Evolutionary conservation across 805 yeast genomes (phyloP).

Genomic region (Saccharomycopsis olivae): DNA sequence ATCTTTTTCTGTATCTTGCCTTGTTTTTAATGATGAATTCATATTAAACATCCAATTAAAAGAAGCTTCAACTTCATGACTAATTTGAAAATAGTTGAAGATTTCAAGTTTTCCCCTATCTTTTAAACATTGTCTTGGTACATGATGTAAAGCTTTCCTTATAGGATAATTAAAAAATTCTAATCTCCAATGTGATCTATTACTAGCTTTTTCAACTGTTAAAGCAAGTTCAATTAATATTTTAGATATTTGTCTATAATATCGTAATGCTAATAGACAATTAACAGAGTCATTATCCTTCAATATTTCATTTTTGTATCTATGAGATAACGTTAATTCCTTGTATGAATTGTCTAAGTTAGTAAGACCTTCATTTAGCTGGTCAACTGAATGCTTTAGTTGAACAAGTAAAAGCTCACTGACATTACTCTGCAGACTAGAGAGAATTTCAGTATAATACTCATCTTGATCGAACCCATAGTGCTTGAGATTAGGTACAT

Average conservation of each 20-base stretch:
- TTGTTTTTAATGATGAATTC: constrained; percentile 24
- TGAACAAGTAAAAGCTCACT: too few species aligned
- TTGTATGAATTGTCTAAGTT: constrained; percentile 28
- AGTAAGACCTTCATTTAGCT: constrained; percentile 23
- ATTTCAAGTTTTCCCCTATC: constrained; percentile 40
- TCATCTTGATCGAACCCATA: too few species aligned
- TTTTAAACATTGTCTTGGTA: constrained; percentile 32
- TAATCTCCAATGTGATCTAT: constrained; percentile 27
- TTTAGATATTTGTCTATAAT: constrained; percentile 32
- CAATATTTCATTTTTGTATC: constrained; percentile 28
- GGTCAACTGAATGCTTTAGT: too few species aligned
- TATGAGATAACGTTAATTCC: constrained; percentile 27
- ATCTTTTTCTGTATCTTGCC: not conserved
- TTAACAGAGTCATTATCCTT: constrained; percentile 28
- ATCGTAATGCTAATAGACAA: constrained; percentile 31
- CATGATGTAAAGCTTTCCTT: constrained; percentile 29
- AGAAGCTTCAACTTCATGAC: constrained; percentile 35
- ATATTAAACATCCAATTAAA: constrained; percentile 34
- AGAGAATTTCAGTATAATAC: too few species aligned
- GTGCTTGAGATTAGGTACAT: too few species aligned
- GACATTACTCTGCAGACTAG: too few species aligned
- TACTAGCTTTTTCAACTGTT: not conserved
- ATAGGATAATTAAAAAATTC: constrained; percentile 30
- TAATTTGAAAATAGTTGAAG: constrained; percentile 32
- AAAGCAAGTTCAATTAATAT: constrained; percentile 21